These are phyloP conservation scores for Aspergillus costaricaensis DNA, from an alignment of 2,329 filamentous ascomycete genomes.

Conservation along the genomic window DNA sequence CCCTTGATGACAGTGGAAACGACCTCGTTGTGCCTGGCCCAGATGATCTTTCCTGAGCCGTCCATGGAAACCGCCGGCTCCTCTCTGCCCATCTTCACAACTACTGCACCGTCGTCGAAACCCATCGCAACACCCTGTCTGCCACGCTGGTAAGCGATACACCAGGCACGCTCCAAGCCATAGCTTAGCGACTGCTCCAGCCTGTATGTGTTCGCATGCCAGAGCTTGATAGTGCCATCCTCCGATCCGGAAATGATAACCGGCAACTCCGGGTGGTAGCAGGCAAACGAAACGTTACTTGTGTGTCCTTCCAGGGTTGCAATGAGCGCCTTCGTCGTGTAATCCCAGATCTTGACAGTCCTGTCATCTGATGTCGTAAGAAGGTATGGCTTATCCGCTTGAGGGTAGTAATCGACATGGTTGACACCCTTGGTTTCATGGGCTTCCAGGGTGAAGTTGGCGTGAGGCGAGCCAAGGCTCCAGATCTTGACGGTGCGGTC, in stretches of 20 bases:
- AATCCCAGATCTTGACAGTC: conserved; percentile 98
- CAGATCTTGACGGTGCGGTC: conserved; percentile 98
- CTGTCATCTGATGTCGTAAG: conserved; percentile 95
- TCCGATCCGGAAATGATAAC: conserved; percentile 98
- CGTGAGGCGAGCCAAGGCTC: conserved; percentile 88
- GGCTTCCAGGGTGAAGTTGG: conserved; percentile 95
- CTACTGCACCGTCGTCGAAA: conserved; percentile 96
- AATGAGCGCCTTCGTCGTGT: conserved; percentile 96
- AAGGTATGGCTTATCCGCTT: conserved; percentile 75
- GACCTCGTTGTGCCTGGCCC: conserved; percentile 93
- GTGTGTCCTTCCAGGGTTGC: conserved; percentile 96
- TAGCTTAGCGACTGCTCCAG: conserved; percentile 96
- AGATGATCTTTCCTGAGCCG: conserved; percentile 89
- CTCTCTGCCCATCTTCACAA: conserved; percentile 95
- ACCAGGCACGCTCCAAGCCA: conserved; percentile 94
- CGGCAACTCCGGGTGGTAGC: conserved; percentile 94
- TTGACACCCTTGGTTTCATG: conserved; percentile 98
- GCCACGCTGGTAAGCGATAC: conserved; percentile 91
- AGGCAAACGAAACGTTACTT: conserved; percentile 96
- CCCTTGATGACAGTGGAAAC: conserved; percentile 94
- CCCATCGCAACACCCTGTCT: conserved; percentile 93
- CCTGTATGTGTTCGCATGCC: conserved; percentile 97
- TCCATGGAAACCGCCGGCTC: conserved; percentile 99
- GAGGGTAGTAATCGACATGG: conserved; percentile 84
- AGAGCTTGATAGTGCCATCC: conserved; percentile 95